These are phyloP conservation scores for Lunularia cruciata DNA, from an alignment of 225 moss, liverwort and hornwort genomes.

Conservation along the genomic window DNA sequence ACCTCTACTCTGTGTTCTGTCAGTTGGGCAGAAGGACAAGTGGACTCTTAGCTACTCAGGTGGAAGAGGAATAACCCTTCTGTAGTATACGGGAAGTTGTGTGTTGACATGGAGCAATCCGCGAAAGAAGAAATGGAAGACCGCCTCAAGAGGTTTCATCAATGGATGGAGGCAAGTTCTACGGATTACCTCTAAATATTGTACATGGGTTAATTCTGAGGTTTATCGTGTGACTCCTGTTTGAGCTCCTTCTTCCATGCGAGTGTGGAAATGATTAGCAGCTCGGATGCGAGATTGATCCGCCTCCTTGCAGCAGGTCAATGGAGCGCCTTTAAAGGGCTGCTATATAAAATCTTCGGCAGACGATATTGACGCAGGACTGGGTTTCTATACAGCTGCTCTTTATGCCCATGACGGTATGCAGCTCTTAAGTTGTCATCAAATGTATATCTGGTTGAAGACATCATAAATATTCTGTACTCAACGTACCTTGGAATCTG, in stretches of 20 bases:
- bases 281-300: too few relatives aligned
- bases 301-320: constrained; percentile 39
- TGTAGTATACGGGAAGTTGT: too few relatives aligned
- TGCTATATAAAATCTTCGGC: constrained; percentile 58
- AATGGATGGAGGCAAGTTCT: constrained; percentile 56
- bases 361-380: constrained; percentile 46
- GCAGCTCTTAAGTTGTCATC: background rate
- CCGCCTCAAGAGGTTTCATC: constrained; percentile 48
- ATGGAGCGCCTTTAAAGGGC: constrained; percentile 56
- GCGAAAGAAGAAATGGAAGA: constrained; percentile 17
- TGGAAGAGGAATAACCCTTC: too few relatives aligned
- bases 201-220: too few relatives aligned
- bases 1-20: too few relatives aligned
- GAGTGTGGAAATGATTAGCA: background rate
- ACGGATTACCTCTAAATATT: too few relatives aligned
- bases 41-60: too few relatives aligned
- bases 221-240: background rate
- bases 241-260: background rate
- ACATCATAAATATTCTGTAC: too few relatives aligned
- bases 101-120: background rate
- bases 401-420: constrained; percentile 43
- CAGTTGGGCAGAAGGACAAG: too few relatives aligned
- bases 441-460: too few relatives aligned
- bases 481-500: too few relatives aligned
- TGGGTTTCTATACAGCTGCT: constrained; percentile 61